A percentile compares a stretch with the other conserved stretches of the same genome.
Evolutionary conservation across 2,329 filamentous ascomycete species (phyloP).

Genomic region (Cordyceps sp.): DNA sequence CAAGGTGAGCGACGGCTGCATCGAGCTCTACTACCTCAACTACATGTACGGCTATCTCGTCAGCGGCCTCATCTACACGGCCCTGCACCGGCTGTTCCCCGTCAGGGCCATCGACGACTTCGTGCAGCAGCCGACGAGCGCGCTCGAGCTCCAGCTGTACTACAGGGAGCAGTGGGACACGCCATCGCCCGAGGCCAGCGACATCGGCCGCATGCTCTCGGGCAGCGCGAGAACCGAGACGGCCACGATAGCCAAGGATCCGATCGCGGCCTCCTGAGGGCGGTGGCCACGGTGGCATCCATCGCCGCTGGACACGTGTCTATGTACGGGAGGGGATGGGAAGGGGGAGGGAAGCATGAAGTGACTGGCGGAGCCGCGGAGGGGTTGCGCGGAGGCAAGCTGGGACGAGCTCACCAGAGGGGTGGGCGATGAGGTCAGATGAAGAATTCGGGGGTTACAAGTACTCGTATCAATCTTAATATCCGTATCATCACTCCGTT

Average conservation of each 20-base stretch:
- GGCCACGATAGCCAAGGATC: not conserved
- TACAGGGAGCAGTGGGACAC: conserved; percentile 16
- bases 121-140: conserved; percentile 8
- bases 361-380: too few relatives aligned
- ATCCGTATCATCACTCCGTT: too few relatives aligned
- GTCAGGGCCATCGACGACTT: conserved; percentile 11
- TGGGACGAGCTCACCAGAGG: too few relatives aligned
- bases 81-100: conserved; percentile 15
- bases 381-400: too few relatives aligned
- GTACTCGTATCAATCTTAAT: too few relatives aligned
- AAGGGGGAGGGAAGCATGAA: too few relatives aligned
- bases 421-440: too few relatives aligned
- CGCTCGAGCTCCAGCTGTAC: conserved; percentile 11
- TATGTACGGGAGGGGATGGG: too few relatives aligned
- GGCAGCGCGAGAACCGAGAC: not conserved
- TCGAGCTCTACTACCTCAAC: conserved; percentile 20
- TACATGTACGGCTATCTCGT: conserved; percentile 21
- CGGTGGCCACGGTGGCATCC: too few relatives aligned
- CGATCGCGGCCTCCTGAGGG: too few relatives aligned
- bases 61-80: conserved; percentile 13
- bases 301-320: too few relatives aligned
- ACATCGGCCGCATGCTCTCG: not conserved
- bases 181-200: not conserved
- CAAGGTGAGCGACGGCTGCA: conserved; percentile 17
- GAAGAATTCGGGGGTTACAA: too few relatives aligned